Percentiles rank a stretch among this genome's conserved stretches.
Conservation (phyloP, 768 basidiomycete genomes). For the Gloeopeniophorella convolvens region DNA sequence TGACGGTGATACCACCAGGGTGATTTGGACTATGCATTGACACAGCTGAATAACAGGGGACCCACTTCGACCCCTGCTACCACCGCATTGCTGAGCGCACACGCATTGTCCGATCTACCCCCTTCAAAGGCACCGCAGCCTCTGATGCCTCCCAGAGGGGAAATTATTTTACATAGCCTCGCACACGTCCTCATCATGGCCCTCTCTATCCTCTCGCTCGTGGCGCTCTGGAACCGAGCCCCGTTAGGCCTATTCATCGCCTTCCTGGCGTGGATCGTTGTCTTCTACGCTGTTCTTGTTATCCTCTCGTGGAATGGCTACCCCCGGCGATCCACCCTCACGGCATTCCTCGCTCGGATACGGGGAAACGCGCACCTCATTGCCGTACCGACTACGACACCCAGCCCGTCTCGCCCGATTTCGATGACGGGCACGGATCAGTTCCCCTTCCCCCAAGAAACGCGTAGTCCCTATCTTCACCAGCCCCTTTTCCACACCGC, state of each 20-base stretch:
- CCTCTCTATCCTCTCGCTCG: slow-evolving; percentile 48
- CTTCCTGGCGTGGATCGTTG: slow-evolving; percentile 54
- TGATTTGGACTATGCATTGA: slow-evolving; percentile 66
- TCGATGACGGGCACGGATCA: slow-evolving; percentile 36
- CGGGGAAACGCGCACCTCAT: slow-evolving; percentile 28
- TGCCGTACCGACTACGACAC: slow-evolving; percentile 28
- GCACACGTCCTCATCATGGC: slow-evolving; percentile 55
- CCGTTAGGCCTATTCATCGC: slow-evolving; percentile 51
- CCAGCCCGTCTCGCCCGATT: slow-evolving; percentile 35
- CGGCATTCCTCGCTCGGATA: slow-evolving; percentile 41
- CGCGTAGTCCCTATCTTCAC: slow-evolving; percentile 58
- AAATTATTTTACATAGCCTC: slow-evolving; percentile 41
- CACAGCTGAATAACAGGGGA: slow-evolving; percentile 44
- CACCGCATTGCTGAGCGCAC: slow-evolving; percentile 41
- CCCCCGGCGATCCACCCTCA: slow-evolving; percentile 52
- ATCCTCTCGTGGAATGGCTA: slow-evolving; percentile 51
- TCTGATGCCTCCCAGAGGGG: slow-evolving; percentile 33
- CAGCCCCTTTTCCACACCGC: slow-evolving; percentile 52
- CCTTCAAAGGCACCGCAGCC: slow-evolving; percentile 25
- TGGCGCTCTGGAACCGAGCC: slow-evolving; percentile 53
- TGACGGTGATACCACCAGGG: slow-evolving; percentile 37
- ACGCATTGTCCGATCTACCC: slow-evolving; percentile 27
- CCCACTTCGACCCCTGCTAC: slow-evolving; percentile 46
- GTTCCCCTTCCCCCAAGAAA: slow-evolving; percentile 38
- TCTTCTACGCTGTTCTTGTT: slow-evolving; percentile 51